Evolutionary conservation across 768 basidiomycete species (phyloP).

Genomic region (Boletus tomentosulus): DNA sequence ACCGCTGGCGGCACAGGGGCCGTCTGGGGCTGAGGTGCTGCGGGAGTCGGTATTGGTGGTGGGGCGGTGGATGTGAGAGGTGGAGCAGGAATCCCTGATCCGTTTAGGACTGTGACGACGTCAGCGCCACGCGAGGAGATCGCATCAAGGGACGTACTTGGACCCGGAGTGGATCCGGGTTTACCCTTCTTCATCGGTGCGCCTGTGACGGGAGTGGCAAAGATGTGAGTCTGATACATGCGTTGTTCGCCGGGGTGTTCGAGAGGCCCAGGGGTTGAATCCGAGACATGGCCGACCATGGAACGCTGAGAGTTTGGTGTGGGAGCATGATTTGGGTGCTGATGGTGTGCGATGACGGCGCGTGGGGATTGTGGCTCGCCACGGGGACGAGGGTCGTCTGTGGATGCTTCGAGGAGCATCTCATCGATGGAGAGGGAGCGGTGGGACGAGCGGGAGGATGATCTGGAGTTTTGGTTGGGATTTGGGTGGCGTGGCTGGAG

Average conservation of each 20-base stretch:
- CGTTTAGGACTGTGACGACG: slow-evolving; percentile 14
- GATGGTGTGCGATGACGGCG: slow-evolving; percentile 29
- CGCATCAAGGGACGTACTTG: slow-evolving; percentile 18
- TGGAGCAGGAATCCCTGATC: slow-evolving; percentile 19
- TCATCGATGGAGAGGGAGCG: slow-evolving; percentile 41
- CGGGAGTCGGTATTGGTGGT: slow-evolving; percentile 13
- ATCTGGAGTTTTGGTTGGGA: slow-evolving; percentile 20
- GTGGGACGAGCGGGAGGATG: slow-evolving; percentile 35
- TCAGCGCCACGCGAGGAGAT: slow-evolving; percentile 13
- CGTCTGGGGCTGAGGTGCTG: slow-evolving; percentile 5
- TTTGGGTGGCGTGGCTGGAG: slow-evolving; percentile 17
- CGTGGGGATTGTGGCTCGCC: slow-evolving; percentile 31
- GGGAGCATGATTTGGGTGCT: slow-evolving; percentile 24
- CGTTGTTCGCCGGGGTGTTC: slow-evolving; percentile 36
- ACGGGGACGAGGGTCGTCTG: slow-evolving; percentile 34
- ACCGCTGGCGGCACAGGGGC: background rate
- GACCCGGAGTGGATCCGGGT: slow-evolving; percentile 23
- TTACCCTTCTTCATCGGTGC: slow-evolving; percentile 68
- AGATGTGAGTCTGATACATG: slow-evolving; percentile 63
- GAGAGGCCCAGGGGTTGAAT: slow-evolving; percentile 25
- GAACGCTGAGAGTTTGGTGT: slow-evolving; percentile 15
- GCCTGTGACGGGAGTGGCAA: slow-evolving; percentile 69
- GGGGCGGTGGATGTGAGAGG: slow-evolving; percentile 11
- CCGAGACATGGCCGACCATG: slow-evolving; percentile 17
- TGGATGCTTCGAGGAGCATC: slow-evolving; percentile 44